These are phyloP conservation scores for Paramecium biaurelia DNA, from an alignment of 73 alveolate genomes.

Conservation along the genomic window DNA sequence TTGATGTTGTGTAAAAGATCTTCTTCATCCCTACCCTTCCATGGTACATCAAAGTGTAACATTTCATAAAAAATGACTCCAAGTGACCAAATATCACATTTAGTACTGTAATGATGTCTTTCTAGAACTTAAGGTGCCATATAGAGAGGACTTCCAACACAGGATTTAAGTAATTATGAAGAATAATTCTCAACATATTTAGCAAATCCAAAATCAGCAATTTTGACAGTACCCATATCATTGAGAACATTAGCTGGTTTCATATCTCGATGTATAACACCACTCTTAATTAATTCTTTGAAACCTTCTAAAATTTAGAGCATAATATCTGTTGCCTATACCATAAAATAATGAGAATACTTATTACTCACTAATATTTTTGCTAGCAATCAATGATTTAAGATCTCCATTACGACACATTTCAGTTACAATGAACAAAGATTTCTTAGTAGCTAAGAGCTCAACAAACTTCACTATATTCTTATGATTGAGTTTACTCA, in stretches of 20 bases:
- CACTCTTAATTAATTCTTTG: slow-evolving; percentile 39
- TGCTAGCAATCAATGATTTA: slow-evolving; percentile 22
- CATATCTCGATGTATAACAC: slow-evolving; percentile 58
- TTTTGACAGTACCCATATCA: slow-evolving; percentile 46
- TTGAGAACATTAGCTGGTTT: slow-evolving; percentile 60
- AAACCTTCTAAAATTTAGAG: background rate
- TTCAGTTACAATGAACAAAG: slow-evolving; percentile 33
- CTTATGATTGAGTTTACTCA: slow-evolving; percentile 1
- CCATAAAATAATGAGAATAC: background rate
- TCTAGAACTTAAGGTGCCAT: slow-evolving; percentile 84
- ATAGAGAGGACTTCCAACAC: slow-evolving; percentile 80
- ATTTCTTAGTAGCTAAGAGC: background rate
- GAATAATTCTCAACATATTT: slow-evolving; percentile 60
- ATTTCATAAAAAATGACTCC: slow-evolving; percentile 80
- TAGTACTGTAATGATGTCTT: slow-evolving; percentile 76
- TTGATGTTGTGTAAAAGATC: background rate
- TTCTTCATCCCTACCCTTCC: slow-evolving; percentile 54
- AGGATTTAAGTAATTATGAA: slow-evolving; percentile 42
- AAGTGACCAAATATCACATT: slow-evolving; percentile 86
- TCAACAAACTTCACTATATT: slow-evolving; percentile 25
- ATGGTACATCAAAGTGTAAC: slow-evolving; percentile 49
- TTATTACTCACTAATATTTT: background rate
- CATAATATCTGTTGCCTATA: background rate
- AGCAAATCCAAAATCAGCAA: slow-evolving; percentile 62
- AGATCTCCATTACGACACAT: slow-evolving; percentile 52